A percentile compares a stretch with the other conserved stretches of the same genome.
These are phyloP conservation scores for Hypoxylon sp. DNA, from an alignment of 2,329 filamentous ascomycete genomes.

Conservation along the genomic window DNA sequence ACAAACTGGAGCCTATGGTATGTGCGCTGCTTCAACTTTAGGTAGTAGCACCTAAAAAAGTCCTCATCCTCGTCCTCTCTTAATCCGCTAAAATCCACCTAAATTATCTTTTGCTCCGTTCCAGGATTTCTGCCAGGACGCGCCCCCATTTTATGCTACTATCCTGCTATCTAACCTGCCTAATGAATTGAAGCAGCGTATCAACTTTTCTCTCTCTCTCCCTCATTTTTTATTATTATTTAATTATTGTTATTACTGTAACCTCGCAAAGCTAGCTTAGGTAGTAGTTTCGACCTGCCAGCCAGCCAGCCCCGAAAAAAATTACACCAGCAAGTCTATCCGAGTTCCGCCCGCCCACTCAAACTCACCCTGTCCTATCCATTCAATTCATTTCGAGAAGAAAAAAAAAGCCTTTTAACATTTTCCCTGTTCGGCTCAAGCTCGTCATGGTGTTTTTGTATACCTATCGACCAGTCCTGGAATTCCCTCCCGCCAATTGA, in stretches of 20 bases:
- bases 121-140: constrained; percentile 31
- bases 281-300: no score
- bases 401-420: constrained; percentile 34
- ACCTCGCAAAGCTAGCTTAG: constrained; percentile 36
- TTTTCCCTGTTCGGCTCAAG: constrained; percentile 36
- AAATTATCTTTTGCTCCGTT: no score
- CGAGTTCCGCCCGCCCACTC: constrained; percentile 31
- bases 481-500: constrained; percentile 36
- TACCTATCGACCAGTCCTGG: constrained; percentile 35
- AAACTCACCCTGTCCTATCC: constrained; percentile 27
- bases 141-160: constrained; percentile 29
- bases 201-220: no score
- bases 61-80: constrained; percentile 20
- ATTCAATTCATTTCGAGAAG: constrained; percentile 35
- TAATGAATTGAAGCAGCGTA: constrained; percentile 32
- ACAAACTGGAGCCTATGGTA: background rate
- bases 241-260: constrained; percentile 35
- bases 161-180: constrained; percentile 16
- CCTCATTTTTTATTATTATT: constrained; percentile 27
- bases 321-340: constrained; percentile 17
- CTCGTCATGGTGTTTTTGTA: constrained; percentile 37
- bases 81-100: no score
- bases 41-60: constrained; percentile 4
- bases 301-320: constrained; percentile 37
- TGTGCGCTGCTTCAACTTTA: no score